Evolutionary conservation across 805 yeast genomes (phyloP).

Genomic region (Zygotorulaspora chibaensis): DNA sequence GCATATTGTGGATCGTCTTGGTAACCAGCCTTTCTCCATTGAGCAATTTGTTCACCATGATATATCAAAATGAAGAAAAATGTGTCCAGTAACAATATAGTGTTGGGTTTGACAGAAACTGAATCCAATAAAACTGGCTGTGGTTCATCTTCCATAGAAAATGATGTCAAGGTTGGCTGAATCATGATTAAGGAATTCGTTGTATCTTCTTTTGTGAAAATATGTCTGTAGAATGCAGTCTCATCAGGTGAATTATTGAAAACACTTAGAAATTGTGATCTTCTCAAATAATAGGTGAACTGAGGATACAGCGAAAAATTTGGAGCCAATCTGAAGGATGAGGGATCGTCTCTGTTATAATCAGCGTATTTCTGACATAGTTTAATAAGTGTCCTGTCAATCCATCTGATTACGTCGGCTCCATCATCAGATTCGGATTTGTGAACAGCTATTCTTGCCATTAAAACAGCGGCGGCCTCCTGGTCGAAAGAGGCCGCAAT

Average conservation of each 20-base stretch:
- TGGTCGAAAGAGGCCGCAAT: conserved; percentile 80
- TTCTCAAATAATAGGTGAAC: conserved; percentile 89
- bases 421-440: conserved; percentile 82
- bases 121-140: conserved; percentile 91
- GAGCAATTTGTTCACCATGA: conserved; percentile 92
- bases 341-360: conserved; percentile 79
- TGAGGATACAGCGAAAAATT: conserved; percentile 90
- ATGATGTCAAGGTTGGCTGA: conserved; percentile 92
- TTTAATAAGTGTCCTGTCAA: conserved; percentile 84
- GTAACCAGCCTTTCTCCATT: conserved; percentile 94
- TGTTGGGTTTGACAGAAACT: conserved; percentile 83
- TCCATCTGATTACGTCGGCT: conserved; percentile 91
- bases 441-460: conserved; percentile 86
- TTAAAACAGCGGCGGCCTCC: conserved; percentile 94
- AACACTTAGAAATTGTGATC: conserved; percentile 93
- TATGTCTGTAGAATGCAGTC: conserved; percentile 94
- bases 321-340: conserved; percentile 76
- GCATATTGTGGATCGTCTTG: conserved; percentile 89
- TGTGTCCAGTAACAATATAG: conserved; percentile 84
- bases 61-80: conserved; percentile 94
- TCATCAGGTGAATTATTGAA: conserved; percentile 99
- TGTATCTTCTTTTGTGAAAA: conserved; percentile 84
- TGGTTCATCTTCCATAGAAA: conserved; percentile 79
- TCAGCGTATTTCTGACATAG: conserved; percentile 92
- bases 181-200: conserved; percentile 93